Evolutionary conservation across 768 basidiomycete genomes (phyloP).

Genomic region (Lactifluus subvellereus): DNA sequence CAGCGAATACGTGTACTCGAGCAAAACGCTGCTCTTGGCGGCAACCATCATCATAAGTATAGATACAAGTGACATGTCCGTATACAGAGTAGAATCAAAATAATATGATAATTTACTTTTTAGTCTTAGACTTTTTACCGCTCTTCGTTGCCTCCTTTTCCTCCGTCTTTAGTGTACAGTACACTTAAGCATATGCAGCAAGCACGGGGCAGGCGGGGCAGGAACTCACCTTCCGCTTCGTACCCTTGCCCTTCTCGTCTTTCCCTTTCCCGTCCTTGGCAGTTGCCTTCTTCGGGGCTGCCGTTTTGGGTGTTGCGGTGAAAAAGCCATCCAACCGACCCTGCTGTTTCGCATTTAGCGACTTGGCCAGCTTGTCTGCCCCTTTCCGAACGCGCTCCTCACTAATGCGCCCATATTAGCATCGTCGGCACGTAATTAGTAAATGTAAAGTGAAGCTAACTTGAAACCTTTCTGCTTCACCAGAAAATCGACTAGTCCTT

Average conservation of each 20-base stretch:
- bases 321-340: conserved; percentile 97
- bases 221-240: conserved; percentile 48
- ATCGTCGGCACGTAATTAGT: not conserved
- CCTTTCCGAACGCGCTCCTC: conserved; percentile 96
- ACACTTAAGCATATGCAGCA: not conserved
- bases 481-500: conserved; percentile 89
- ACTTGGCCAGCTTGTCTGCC: conserved; percentile 87
- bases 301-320: conserved; percentile 55
- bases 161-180: conserved; percentile 27
- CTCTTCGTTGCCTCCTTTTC: conserved; percentile 32
- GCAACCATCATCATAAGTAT: not conserved
- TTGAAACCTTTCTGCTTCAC: conserved; percentile 97
- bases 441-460: conserved; percentile 37
- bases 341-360: conserved; percentile 86
- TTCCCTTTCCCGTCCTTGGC: conserved; percentile 37
- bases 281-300: conserved; percentile 44
- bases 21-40: not conserved
- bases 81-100: not conserved
- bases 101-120: conserved; percentile 29
- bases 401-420: conserved; percentile 37
- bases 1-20: too few species aligned
- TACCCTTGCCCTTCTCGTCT: conserved; percentile 32
- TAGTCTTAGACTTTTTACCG: conserved; percentile 40
- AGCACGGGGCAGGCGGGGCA: not conserved
- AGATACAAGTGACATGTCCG: conserved; percentile 1